Conservation (phyloP, 2,329 filamentous ascomycete genomes). For the Penicillium paneum region DNA sequence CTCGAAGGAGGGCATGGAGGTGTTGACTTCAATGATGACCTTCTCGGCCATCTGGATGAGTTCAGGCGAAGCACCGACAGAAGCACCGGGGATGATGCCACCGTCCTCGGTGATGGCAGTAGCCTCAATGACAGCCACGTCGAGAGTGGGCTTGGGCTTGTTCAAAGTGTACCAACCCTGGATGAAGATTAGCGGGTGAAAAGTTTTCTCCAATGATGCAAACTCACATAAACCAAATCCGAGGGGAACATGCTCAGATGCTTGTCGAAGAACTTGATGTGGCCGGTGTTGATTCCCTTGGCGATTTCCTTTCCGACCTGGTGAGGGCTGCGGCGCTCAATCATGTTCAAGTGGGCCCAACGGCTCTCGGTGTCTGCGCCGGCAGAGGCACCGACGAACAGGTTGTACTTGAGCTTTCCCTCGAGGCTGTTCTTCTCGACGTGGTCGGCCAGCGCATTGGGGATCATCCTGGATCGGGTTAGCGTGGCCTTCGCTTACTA, state of each 20-base stretch:
- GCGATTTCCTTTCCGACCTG: slow-evolving; percentile 88
- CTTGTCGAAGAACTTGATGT: slow-evolving; percentile 92
- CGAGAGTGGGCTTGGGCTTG: slow-evolving; percentile 68
- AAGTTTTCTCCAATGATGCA: slow-evolving; percentile 3
- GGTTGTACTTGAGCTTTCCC: slow-evolving; percentile 77
- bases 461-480: slow-evolving; percentile 63
- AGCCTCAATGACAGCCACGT: slow-evolving; percentile 82
- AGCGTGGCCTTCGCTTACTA: background rate
- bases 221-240: slow-evolving; percentile 71
- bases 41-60: slow-evolving; percentile 89
- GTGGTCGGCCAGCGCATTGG: slow-evolving; percentile 78
- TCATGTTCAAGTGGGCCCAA: slow-evolving; percentile 89
- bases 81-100: slow-evolving; percentile 82
- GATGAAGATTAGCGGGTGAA: slow-evolving; percentile 12
- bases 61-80: slow-evolving; percentile 80
- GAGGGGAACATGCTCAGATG: slow-evolving; percentile 89
- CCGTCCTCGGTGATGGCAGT: slow-evolving; percentile 84
- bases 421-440: slow-evolving; percentile 83
- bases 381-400: slow-evolving; percentile 87
- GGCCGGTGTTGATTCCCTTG: slow-evolving; percentile 83
- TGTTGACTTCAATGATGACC: slow-evolving; percentile 91
- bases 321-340: slow-evolving; percentile 77
- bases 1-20: slow-evolving; percentile 76
- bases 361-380: slow-evolving; percentile 88
- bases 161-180: slow-evolving; percentile 80